Base-by-base conservation (phyloP, 768 basidiomycete genomes). In the Naganishia antarctica region DNA sequence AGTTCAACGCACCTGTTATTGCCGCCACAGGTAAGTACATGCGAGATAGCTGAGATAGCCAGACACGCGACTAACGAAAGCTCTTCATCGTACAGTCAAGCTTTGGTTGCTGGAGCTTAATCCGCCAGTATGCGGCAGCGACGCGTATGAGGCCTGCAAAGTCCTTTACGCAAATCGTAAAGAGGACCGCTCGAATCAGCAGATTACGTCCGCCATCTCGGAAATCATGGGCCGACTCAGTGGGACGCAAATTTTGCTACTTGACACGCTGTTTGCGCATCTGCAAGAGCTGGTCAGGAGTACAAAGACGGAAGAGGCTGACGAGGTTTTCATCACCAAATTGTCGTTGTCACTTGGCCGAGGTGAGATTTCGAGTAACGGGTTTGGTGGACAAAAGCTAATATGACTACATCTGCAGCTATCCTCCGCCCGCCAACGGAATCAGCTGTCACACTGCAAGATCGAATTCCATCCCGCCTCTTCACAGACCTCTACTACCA, bases 101-200 rank as follows among this genome's bases (percentile, higher is more conserved):
- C 79, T 98, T 15, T 97, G 91, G 89, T 74, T 86, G 25, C 81
- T 96, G n/a, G 93, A 98, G 76, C 83, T 98, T 28, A 86, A 91
- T 72, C 89, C 90, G 8, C 91, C 94, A 28, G 76, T 96, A 12
- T 83, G 85, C 18, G 79, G 88, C 49, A 94, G 87, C 81, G 90
- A 93, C 71, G 85, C 87, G 47, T 98, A 92, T 89, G 91, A 93
- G 45, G 92, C 96, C 31, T 81, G 93, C 66, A 83, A 89, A 61
- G 86, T 85, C 67, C 68, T 96, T n/a, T 97, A 96, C 71, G 91
- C 90, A 5, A 82, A 63, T 78, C 82, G 84, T 11, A 73, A 81
- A 26, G 74, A 83, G n/a, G 87, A 85, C 18, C 82, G 82, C 23
- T 60, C 71, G 21, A 72, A 74, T 49, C 53, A 59, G 50, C 84